Conservation (phyloP, 441 rosid species). For the Syzygium syzygioides region DNA sequence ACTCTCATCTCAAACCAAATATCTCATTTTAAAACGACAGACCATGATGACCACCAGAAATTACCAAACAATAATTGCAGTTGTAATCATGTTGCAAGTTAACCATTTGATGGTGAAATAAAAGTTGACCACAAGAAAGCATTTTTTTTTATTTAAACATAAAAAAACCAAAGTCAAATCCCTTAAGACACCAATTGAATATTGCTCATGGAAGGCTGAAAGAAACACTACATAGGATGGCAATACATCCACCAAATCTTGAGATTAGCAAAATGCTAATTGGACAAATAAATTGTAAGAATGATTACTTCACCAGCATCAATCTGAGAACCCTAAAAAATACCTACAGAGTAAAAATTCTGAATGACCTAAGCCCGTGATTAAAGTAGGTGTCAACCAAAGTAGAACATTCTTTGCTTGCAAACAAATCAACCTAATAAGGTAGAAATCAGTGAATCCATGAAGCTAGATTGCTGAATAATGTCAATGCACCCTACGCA, state of each 20-base stretch:
- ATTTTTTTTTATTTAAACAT: not conserved
- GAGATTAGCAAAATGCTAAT: not conserved
- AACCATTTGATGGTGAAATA: not conserved
- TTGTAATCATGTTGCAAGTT: not conserved
- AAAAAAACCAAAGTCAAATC: not conserved
- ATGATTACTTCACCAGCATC: not conserved
- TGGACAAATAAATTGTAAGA: not conserved
- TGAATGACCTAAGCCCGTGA: not conserved
- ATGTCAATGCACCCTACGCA: not conserved
- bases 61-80: not conserved
- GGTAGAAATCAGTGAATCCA: not conserved
- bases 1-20: not conserved
- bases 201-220: not conserved
- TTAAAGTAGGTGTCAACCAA: not conserved
- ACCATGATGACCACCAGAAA: not conserved
- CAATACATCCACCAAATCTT: not conserved
- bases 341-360: not conserved
- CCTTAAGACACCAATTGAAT: not conserved
- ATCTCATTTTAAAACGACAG: not conserved
- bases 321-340: not conserved
- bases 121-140: not conserved
- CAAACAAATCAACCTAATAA: not conserved
- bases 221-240: not conserved
- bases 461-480: not conserved
- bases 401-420: not conserved